phyloP scores from a whole-genome alignment of 176 grass and related monocot genomes.

The Aegilops speltoides region DNA sequence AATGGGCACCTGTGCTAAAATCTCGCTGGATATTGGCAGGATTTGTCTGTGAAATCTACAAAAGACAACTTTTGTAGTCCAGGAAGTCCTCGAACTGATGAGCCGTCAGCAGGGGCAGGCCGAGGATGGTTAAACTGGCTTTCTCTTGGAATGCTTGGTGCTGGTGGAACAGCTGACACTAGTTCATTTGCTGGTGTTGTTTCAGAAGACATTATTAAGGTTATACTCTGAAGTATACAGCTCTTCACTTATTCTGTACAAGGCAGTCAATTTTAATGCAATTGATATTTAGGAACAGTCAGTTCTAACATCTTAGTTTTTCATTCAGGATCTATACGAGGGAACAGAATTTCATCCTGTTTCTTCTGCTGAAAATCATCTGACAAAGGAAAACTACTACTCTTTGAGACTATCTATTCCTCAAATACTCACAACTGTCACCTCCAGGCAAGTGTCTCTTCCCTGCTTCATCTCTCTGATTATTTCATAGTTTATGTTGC shows the following conservation, averaged over 20 bases:
- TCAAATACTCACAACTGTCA: slow-evolving; percentile 55
- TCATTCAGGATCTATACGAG: slow-evolving; percentile 86
- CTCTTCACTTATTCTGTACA: not conserved
- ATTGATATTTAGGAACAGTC: slow-evolving; percentile 27
- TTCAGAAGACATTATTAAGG: slow-evolving; percentile 99
- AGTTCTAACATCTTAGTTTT: slow-evolving; percentile 34
- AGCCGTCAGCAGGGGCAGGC: slow-evolving; percentile 50
- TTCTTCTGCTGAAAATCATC: slow-evolving; percentile 61
- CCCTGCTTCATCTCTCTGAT: slow-evolving; percentile 14
- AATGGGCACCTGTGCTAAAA: slow-evolving; percentile 11
- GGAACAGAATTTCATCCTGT: slow-evolving; percentile 89
- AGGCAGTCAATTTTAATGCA: slow-evolving; percentile 8
- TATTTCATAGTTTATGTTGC: slow-evolving; percentile 5
- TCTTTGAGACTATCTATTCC: slow-evolving; percentile 60
- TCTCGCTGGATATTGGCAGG: slow-evolving; percentile 51
- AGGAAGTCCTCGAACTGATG: slow-evolving; percentile 61
- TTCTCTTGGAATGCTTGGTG: slow-evolving; percentile 99
- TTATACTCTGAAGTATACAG: slow-evolving; percentile 26
- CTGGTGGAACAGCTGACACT: slow-evolving; percentile 80
- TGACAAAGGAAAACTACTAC: slow-evolving; percentile 58
- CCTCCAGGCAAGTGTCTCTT: slow-evolving; percentile 54
- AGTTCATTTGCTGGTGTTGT: slow-evolving; percentile 92
- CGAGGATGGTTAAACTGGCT: slow-evolving; percentile 96
- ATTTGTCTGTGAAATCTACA: slow-evolving; percentile 53
- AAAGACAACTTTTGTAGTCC: slow-evolving; percentile 45